Evolutionary conservation across 2,329 filamentous ascomycete genomes (phyloP).

Genomic region (Madurella mycetomatis): DNA sequence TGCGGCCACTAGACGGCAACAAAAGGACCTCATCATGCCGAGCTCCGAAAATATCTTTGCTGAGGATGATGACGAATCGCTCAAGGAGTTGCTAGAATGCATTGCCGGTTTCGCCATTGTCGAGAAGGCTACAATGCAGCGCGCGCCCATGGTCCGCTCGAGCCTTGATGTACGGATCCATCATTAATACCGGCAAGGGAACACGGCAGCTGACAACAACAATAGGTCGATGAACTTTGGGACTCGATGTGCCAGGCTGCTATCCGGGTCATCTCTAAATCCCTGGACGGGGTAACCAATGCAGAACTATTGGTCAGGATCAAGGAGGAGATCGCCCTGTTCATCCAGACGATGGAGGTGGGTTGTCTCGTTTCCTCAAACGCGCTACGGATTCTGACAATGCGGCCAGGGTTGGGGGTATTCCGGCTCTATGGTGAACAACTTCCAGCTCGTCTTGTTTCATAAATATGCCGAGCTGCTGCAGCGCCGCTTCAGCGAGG

Average conservation of each 20-base stretch:
- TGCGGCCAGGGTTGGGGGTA: conserved; percentile 75
- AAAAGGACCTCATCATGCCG: conserved; percentile 87
- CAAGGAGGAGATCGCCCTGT: conserved; percentile 86
- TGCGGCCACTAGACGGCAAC: conserved; percentile 80
- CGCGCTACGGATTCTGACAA: conserved; percentile 6
- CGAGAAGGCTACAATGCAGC: conserved; percentile 87
- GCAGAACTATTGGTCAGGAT: conserved; percentile 90
- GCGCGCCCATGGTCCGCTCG: conserved; percentile 76
- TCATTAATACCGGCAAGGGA: conserved; percentile 1
- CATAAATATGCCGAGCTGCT: conserved; percentile 90
- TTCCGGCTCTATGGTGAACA: conserved; percentile 73
- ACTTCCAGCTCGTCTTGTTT: conserved; percentile 82
- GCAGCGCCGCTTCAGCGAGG: conserved; percentile 86
- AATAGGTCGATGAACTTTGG: conserved; percentile 92
- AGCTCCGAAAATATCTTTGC: conserved; percentile 69
- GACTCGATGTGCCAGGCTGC: conserved; percentile 93
- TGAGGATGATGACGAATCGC: conserved; percentile 77
- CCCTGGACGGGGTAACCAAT: conserved; percentile 74
- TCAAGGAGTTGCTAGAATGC: conserved; percentile 89
- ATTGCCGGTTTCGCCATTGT: conserved; percentile 97
- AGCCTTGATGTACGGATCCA: conserved; percentile 64
- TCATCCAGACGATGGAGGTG: conserved; percentile 97
- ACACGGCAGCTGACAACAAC: conserved; percentile 2
- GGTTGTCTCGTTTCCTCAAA: conserved; percentile 25
- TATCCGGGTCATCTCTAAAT: conserved; percentile 75